These are phyloP conservation scores for Candolleomyces eurysporus DNA, from an alignment of 768 basidiomycete species.

Conservation along the genomic window DNA sequence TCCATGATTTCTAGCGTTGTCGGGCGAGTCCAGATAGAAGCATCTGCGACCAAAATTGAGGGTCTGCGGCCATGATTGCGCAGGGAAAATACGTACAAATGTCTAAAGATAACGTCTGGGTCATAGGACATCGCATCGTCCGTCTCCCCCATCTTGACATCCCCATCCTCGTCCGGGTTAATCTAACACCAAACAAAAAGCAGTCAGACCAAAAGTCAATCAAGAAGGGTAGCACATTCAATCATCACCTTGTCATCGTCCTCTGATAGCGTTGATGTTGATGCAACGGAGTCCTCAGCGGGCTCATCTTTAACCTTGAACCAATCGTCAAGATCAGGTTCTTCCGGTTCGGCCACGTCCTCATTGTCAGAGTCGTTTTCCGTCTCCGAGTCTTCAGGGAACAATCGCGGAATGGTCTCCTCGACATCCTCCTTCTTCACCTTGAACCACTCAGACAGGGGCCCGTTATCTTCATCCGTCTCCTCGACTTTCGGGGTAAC, in stretches of 20 bases:
- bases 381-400: constrained; percentile 53
- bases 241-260: constrained; percentile 11
- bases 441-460: constrained; percentile 49
- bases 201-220: too few relatives aligned
- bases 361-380: constrained; percentile 72
- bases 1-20: constrained; percentile 65
- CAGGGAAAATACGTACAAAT: constrained; percentile 54
- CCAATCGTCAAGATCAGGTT: constrained; percentile 36
- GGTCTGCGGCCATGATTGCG: constrained; percentile 1
- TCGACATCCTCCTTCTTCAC: constrained; percentile 36
- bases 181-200: background rate
- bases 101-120: constrained; percentile 72
- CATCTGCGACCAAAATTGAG: constrained; percentile 42
- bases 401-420: constrained; percentile 24
- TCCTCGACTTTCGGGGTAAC: constrained; percentile 14
- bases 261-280: constrained; percentile 5
- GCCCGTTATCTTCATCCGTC: background rate
- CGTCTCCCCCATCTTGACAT: constrained; percentile 71
- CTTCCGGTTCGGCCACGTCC: constrained; percentile 40
- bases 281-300: constrained; percentile 5
- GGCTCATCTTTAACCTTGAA: constrained; percentile 28
- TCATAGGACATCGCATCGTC: constrained; percentile 76
- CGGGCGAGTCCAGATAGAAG: constrained; percentile 86
- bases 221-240: background rate
- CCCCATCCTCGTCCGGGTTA: constrained; percentile 19